phyloP scores from a whole-genome alignment of 768 basidiomycete species.

The Mycena chlorophos region DNA sequence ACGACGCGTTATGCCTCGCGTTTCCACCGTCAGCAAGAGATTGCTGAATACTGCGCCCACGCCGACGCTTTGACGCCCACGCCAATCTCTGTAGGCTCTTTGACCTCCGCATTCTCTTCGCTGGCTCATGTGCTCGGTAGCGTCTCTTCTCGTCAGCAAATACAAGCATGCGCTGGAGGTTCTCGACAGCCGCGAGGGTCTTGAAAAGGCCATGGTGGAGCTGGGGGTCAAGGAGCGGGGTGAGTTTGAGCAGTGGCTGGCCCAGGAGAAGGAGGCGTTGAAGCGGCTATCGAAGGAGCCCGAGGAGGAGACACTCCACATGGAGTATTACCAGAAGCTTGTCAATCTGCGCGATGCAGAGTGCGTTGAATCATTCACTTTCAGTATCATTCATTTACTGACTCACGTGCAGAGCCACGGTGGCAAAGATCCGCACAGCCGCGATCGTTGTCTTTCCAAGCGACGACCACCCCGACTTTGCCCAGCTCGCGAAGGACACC shows the following conservation, averaged over 20 bases:
- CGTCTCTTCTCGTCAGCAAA: background rate
- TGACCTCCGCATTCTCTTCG: background rate
- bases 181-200: background rate
- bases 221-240: background rate
- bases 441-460: background rate
- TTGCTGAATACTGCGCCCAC: background rate
- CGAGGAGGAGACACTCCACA: constrained; percentile 3
- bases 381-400: too few relatives aligned
- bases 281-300: constrained; percentile 6
- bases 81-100: constrained; percentile 5
- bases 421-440: background rate
- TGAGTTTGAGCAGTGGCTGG: background rate
- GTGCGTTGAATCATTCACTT: background rate
- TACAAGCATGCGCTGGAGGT: background rate
- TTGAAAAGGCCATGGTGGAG: background rate
- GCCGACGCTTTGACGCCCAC: constrained; percentile 5
- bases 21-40: constrained; percentile 13
- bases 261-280: background rate
- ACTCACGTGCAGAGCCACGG: too few relatives aligned
- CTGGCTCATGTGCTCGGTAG: background rate
- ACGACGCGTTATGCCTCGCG: constrained; percentile 3
- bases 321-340: constrained; percentile 9
- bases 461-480: background rate
- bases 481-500: background rate
- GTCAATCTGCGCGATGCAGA: background rate